phyloP scores from a whole-genome alignment of 2,329 filamentous ascomycete species.

The Trichoderma hamatum region DNA sequence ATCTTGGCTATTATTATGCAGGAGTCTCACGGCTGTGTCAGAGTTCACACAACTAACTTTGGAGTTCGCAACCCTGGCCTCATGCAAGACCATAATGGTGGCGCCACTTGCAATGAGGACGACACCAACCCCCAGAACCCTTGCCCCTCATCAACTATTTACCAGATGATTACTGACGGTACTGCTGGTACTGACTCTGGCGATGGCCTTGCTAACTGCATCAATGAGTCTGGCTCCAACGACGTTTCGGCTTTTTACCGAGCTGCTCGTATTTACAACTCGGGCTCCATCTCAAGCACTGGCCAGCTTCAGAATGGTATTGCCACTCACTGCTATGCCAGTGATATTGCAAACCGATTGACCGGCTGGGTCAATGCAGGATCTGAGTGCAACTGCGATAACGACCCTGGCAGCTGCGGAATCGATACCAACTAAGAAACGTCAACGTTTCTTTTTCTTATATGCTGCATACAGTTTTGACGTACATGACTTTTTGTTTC shows the following conservation, averaged over 20 bases:
- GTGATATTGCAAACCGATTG: conserved; percentile 32
- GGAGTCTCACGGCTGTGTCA: conserved; percentile 50
- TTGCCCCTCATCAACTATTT: conserved; percentile 35
- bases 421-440: neutral
- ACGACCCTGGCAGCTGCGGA: conserved; percentile 13
- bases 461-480: neutral
- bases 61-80: conserved; percentile 48
- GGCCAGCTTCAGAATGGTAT: conserved; percentile 30
- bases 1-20: conserved; percentile 50
- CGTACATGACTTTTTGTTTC: neutral
- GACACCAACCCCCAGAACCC: conserved; percentile 31
- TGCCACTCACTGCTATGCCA: conserved; percentile 32
- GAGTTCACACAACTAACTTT: conserved; percentile 45
- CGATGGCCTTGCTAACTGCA: conserved; percentile 42
- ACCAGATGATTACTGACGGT: conserved; percentile 47
- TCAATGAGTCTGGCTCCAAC: conserved; percentile 16
- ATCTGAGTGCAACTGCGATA: conserved; percentile 31
- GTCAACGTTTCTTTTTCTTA: neutral
- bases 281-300: conserved; percentile 30
- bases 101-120: conserved; percentile 41
- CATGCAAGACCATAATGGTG: conserved; percentile 45
- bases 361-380: conserved; percentile 32
- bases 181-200: conserved; percentile 45
- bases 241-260: conserved; percentile 29
- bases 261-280: conserved; percentile 33